Evolutionary conservation across 164 flowering plant species (phyloP).

Genomic region (Berberis thunbergii): DNA sequence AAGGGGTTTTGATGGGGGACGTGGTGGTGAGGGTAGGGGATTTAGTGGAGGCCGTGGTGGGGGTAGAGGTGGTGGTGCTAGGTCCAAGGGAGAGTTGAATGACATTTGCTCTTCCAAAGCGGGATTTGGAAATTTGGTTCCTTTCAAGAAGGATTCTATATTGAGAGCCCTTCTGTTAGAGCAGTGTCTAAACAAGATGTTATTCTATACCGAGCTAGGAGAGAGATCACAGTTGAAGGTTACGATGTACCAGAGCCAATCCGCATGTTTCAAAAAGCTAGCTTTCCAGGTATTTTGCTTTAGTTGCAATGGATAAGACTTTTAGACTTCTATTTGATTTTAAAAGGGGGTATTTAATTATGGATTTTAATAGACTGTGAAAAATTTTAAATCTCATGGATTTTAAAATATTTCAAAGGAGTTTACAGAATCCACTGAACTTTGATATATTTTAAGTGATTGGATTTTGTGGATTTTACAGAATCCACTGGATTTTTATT

Average conservation of each 20-base stretch:
- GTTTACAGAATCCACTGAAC: no score
- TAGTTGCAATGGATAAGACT: neutral
- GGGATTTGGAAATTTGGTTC: constrained; percentile 62
- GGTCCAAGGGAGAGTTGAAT: constrained; percentile 49
- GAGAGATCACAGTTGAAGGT: constrained; percentile 87
- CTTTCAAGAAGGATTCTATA: constrained; percentile 80
- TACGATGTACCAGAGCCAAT: constrained; percentile 81
- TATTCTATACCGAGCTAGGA: constrained; percentile 38
- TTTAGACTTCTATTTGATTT: neutral
- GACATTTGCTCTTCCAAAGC: constrained; percentile 63
- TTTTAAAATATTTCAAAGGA: no score
- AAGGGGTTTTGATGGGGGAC: constrained; percentile 21
- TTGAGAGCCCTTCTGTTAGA: constrained; percentile 56
- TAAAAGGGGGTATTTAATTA: no score
- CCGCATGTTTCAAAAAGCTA: constrained; percentile 65
- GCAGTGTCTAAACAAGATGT: constrained; percentile 83
- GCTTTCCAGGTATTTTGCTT: constrained; percentile 59
- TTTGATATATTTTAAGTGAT: no score
- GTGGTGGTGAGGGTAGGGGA: constrained; percentile 20
- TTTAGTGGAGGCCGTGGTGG: constrained; percentile 32
- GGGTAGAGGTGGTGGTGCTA: constrained; percentile 35
- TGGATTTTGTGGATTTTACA: no score
- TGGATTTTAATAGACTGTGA: no score
- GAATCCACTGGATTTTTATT: no score
- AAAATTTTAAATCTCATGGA: no score